A percentile compares a stretch with the other conserved stretches of the same genome.
Evolutionary conservation across 1,139 yeast genomes (phyloP).

Genomic region (Nadsonia commutata): DNA sequence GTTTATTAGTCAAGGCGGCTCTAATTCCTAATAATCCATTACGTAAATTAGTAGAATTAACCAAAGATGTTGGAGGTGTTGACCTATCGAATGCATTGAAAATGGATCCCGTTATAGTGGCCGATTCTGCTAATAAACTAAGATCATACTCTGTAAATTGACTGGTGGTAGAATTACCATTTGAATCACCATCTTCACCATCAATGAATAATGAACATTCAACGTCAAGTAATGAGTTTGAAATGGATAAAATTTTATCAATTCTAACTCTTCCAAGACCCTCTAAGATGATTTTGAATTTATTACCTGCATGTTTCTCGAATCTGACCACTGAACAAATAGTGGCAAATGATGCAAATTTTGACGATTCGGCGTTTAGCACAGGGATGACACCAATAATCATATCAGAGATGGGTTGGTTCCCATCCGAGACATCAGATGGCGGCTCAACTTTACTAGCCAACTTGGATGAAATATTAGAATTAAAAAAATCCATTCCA

Average conservation of each 20-base stretch:
- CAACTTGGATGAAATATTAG: not conserved
- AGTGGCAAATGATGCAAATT: conserved; percentile 3
- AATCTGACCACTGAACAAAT: conserved; percentile 5
- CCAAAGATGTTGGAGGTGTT: conserved; percentile 2
- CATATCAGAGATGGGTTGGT: conserved; percentile 2
- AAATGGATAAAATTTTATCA: conserved; percentile 1
- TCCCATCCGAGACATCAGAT: not conserved
- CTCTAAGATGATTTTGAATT: conserved; percentile 5
- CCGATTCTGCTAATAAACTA: conserved; percentile 2
- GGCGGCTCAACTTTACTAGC: conserved; percentile 1
- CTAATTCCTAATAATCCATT: conserved; percentile 2
- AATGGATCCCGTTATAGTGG: conserved; percentile 2
- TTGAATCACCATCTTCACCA: conserved; percentile 1
- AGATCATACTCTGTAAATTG: conserved; percentile 1
- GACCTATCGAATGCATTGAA: conserved; percentile 2
- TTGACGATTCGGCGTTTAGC: not conserved
- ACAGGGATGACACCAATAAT: not conserved
- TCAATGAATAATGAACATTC: conserved; percentile 1
- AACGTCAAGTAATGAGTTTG: not conserved
- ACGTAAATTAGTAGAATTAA: conserved; percentile 2
- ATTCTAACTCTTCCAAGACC: conserved; percentile 4
- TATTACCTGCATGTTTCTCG: conserved; percentile 4
- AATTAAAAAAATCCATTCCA: not conserved
- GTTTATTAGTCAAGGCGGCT: not conserved
- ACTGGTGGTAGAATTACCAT: not conserved